phyloP scores from a whole-genome alignment of 352 stramenopile species.

The Phytophthora foliorum region DNA sequence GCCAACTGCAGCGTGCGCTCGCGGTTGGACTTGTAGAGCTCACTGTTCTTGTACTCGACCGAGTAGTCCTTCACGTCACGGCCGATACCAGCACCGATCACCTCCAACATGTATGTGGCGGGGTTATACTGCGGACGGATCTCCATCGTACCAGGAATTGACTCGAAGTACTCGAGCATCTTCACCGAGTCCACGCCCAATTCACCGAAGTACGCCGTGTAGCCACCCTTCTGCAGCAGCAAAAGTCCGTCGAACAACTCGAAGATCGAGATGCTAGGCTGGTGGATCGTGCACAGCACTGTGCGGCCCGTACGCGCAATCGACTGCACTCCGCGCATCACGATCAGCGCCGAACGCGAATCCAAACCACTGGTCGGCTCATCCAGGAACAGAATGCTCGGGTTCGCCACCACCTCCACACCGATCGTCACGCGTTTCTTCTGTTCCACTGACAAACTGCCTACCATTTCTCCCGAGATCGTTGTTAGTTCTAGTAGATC shows the following conservation, averaged over 20 bases:
- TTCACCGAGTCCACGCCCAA: conserved; percentile 75
- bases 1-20: conserved; percentile 28
- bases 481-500: conserved; percentile 55
- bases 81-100: too few species aligned
- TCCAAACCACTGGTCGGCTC: conserved; percentile 94
- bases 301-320: conserved; percentile 89
- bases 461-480: conserved; percentile 60
- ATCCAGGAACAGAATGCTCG: conserved; percentile 95
- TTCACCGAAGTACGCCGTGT: conserved; percentile 89
- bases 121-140: conserved; percentile 86
- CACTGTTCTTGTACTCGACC: too few species aligned
- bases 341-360: conserved; percentile 82
- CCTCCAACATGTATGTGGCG: too few species aligned
- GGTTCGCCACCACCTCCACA: conserved; percentile 94
- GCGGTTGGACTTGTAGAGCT: conserved; percentile 32
- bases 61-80: too few species aligned
- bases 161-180: too few species aligned
- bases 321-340: conserved; percentile 88
- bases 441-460: conserved; percentile 71
- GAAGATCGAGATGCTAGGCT: conserved; percentile 91
- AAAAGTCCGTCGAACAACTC: conserved; percentile 93
- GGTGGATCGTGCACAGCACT: conserved; percentile 77
- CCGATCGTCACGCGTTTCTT: conserved; percentile 94
- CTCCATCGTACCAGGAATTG: conserved; percentile 59
- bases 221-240: conserved; percentile 78